Base-by-base conservation (phyloP, 139 green algal genomes). In the Raphidocelis subcapitata region DNA sequence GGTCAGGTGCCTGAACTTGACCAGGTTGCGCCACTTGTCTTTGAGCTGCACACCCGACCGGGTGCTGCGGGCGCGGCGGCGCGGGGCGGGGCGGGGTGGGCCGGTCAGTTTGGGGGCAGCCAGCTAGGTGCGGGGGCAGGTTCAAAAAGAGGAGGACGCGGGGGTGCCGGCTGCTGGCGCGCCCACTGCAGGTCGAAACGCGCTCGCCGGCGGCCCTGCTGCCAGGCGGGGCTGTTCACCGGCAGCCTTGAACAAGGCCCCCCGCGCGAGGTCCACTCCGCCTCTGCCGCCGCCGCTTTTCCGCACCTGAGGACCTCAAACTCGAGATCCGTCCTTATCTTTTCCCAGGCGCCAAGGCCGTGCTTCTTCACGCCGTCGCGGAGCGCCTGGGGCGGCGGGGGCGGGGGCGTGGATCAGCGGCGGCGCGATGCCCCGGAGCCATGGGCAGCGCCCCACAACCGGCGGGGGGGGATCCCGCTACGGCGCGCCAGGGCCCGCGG, bases 11-110 rank as follows among this genome's bases (percentile, higher is more conserved):
- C 85, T 73, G 69, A 92, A 92, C 67, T 92, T 92, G 26, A 93
- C 79, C 10, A 93, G 74, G 65, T 91, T 93, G 31, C 86, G 76
- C 82, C 86, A 92, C 74, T 93, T 93, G 71, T 93, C 88, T 63
- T 93, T 93, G 1, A 93, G 75, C 71, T 93, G 86, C 28, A 93
- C 88, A 23, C 86, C 86, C 10, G 81, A 86, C 2, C 87, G 79
- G 36, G 81, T 66, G 65, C 85, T 91, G 83, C 65, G 62, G 55
- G 4, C 32, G 5, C 21, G 15, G 8, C 3, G 31, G 24, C 12
- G 21, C 54, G 32, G 32, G 28, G 29, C 5, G 23, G 33, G 47
- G 28, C 32, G 32, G 37, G 2, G 54, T 32, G 37, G 52, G 4
- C 3, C 14, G 62, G 12, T 1, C 32, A 32, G 8, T 24, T 3